Base-by-base conservation (phyloP, 257 asterid species). In the Euphrasia confusa region DNA sequence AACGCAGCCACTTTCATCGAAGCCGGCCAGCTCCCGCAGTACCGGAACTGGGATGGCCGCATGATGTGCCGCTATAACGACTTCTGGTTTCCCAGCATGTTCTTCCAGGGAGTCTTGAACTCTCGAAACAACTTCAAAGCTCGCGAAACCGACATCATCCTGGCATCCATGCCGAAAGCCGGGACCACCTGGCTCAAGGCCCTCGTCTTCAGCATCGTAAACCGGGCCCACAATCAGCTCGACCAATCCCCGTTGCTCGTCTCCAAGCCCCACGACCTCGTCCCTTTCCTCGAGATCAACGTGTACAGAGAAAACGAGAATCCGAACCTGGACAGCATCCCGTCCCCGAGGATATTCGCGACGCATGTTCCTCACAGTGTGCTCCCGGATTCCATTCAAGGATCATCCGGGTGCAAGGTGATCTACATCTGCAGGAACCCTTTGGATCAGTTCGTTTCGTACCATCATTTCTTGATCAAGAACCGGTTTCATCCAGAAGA, bases 141-240 rank as follows among this genome's bases (percentile, higher is more conserved):
- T 5, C 55, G 59, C 9, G 52, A 72, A 3, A 14, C 68, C 6
- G 66, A 76, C 53, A 37, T 64, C 5, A 55, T 76, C 15, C 35
- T 72, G 2, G 70, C 78, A 4, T 68, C 70, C 30, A 39, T 65
- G 65, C 81, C 81, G 1, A 77, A 69, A 77, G 32, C 75, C 14
- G 73, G 78, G 4, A 72, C 81, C 33, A 77, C 73, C 24, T 72
- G 37, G 37, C 37, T 32, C 37, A 32, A 72, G 33, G 70, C 73
- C 39, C 71, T 76, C 13, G 12, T 47, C 2, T 76, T 72, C 52
- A 72, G 69, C 40, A 60, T 76, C 13, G 17, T 62, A 33, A 68
- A 72, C 42, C 68, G 74, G 24, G 24, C 24, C 11, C 2, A 28
- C 6, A 30, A 5, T 24, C 2, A 10, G 4, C 10, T 42, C 8